A percentile compares a stretch with the other conserved stretches of the same genome.
Evolutionary conservation across 768 basidiomycete species (phyloP).

Genomic region (Imleria badia): DNA sequence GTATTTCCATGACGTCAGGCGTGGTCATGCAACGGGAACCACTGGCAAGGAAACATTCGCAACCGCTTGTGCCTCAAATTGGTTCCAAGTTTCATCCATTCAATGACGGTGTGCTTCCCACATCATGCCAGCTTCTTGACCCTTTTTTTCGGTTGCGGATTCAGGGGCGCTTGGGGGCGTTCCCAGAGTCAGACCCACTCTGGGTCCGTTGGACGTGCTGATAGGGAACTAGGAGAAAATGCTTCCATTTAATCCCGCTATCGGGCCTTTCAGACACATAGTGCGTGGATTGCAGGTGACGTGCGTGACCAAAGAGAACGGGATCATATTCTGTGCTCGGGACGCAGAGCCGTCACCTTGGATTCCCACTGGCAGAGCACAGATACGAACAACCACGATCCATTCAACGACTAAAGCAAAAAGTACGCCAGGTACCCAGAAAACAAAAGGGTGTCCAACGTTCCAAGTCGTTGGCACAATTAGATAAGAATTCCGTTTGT

Average conservation of each 20-base stretch:
- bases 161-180: background rate
- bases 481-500: no score
- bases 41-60: background rate
- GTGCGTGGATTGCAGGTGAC: no score
- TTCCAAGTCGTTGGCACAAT: background rate
- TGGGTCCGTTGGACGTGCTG: background rate
- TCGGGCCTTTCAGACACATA: no score
- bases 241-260: background rate
- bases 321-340: background rate
- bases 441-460: background rate
- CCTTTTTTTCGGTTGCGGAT: background rate
- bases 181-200: background rate
- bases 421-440: no score
- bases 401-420: no score
- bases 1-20: conserved; percentile 18
- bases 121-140: background rate
- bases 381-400: no score
- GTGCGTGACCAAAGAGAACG: background rate
- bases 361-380: no score
- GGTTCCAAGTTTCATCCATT: background rate
- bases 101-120: background rate
- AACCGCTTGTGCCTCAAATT: background rate
- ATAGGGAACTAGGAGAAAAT: background rate
- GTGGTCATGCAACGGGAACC: conserved; percentile 3
- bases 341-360: no score